Evolutionary conservation across 805 yeast genomes (phyloP).

Genomic region (Jamesozyma piceae): DNA sequence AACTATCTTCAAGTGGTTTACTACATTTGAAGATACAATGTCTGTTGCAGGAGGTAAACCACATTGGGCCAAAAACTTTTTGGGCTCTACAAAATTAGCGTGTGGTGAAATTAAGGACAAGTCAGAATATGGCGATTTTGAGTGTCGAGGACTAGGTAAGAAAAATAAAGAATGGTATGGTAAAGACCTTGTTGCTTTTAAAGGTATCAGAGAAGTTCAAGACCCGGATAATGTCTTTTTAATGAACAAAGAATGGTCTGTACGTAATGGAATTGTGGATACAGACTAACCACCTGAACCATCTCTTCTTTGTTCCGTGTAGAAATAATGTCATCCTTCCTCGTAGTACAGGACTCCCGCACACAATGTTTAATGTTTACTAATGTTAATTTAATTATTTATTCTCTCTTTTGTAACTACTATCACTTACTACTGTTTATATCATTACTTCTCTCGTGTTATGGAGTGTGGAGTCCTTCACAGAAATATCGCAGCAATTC

Average conservation of each 20-base stretch:
- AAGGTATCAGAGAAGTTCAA: slow-evolving; percentile 50
- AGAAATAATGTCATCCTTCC: too few species aligned
- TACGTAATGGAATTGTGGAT: slow-evolving; percentile 62
- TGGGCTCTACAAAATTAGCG: slow-evolving; percentile 43
- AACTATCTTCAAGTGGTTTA: slow-evolving; percentile 72
- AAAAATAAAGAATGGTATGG: slow-evolving; percentile 75
- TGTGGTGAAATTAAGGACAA: slow-evolving; percentile 29
- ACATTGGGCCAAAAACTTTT: slow-evolving; percentile 96
- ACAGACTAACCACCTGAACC: too few species aligned
- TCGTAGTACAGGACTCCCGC: too few species aligned
- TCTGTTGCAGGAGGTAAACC: slow-evolving; percentile 82
- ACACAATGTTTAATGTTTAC: too few species aligned
- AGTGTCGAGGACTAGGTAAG: slow-evolving; percentile 71
- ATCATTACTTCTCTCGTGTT: too few species aligned
- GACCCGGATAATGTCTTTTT: slow-evolving; percentile 81
- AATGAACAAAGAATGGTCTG: slow-evolving; percentile 71
- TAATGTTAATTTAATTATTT: too few species aligned
- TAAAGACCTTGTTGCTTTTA: slow-evolving; percentile 51
- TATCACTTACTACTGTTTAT: too few species aligned
- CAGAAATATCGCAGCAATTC: too few species aligned
- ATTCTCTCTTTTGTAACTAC: too few species aligned
- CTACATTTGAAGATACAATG: slow-evolving; percentile 70
- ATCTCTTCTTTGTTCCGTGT: too few species aligned
- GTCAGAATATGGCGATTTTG: slow-evolving; percentile 43
- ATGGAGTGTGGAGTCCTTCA: too few species aligned